A percentile compares a stretch with the other conserved stretches of the same genome.
Evolutionary conservation across 2,329 filamentous ascomycete species (phyloP).

Genomic region (Epichloe amarillans): DNA sequence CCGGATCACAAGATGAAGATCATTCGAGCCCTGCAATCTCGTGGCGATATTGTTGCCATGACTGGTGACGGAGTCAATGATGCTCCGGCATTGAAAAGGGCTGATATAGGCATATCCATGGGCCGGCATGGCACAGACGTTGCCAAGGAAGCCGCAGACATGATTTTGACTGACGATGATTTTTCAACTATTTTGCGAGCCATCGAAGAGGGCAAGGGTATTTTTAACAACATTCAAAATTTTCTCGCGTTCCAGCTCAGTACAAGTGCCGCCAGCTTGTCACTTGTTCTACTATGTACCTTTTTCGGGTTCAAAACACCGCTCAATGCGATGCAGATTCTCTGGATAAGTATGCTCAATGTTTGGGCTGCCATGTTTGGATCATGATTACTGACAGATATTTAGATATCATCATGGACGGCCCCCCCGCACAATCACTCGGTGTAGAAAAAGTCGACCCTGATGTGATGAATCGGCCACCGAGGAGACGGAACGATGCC

Average conservation of each 20-base stretch:
- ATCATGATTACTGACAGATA: background rate
- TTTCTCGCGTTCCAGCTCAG: constrained; percentile 97
- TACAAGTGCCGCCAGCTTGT: constrained; percentile 86
- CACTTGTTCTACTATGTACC: constrained; percentile 83
- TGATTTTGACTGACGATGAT: constrained; percentile 83
- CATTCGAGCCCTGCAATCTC: constrained; percentile 75
- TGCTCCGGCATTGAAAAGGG: constrained; percentile 89
- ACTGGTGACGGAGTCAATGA: constrained; percentile 98
- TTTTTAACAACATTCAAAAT: constrained; percentile 99
- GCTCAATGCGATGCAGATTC: constrained; percentile 97
- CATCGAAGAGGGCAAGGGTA: constrained; percentile 97
- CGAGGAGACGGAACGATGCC: constrained; percentile 68
- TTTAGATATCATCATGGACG: constrained; percentile 97
- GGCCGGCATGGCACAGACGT: constrained; percentile 90
- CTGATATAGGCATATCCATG: constrained; percentile 97
- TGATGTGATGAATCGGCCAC: constrained; percentile 83
- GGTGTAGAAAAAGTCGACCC: constrained; percentile 92
- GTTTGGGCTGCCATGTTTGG: background rate
- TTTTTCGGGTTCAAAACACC: constrained; percentile 89
- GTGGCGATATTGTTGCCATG: constrained; percentile 96
- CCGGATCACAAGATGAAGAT: constrained; percentile 99
- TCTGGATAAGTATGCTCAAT: constrained; percentile 76
- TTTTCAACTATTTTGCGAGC: constrained; percentile 86
- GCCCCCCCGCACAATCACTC: constrained; percentile 89
- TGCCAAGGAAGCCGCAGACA: constrained; percentile 89